Evolutionary conservation across 805 yeast species (phyloP), one percentile per base, ranked within the genome.

Genomic region (Zygosaccharomyces bisporus): DNA sequence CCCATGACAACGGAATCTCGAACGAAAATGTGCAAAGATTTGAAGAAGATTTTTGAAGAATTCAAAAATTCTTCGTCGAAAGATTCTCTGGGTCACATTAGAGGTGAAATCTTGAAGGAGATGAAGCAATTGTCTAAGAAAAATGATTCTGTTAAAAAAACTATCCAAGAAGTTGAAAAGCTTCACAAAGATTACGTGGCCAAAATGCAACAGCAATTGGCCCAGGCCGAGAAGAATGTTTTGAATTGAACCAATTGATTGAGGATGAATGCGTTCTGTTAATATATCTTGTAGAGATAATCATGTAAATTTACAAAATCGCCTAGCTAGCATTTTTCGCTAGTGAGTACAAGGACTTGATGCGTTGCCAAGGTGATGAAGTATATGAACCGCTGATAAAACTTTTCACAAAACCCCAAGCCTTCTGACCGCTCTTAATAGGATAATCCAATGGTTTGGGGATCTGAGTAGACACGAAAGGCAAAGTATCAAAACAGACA

Each of bases 371-470:
- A 32, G 74, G 51, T 41, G 91, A 79, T 41, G 67, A 75, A 53
- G 85, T 86, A 57, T 93, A 93, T 19, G 96, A 95, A 18, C 90
- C 91, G 32, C 76, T 75, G 58, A 89, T 90, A 64, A 93, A 75
- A 27, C 86, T 81, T 46, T 76, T 76, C 4, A 93, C 93, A 68
- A 93, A 86, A 14, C 73, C 74, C 97, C 98, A 91, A 0, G 98
- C 96, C 54, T 75, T 83, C 53, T 79, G 75, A 51, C 82, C 86
- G 54, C 83, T 82, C 24, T 76, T 74, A 51, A 93, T 86, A 1
- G 99, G 99, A 60, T 93, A 93, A 64, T 93, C 98, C 39, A 93
- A 69, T 1, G 91, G 88, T 30, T 80, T 78, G 2, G 99, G 99
- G 31, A 93, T 89, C 39, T 79, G 73, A 1, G 95, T 86, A 5